Conservation (phyloP, 768 basidiomycete genomes). For the Mycena sanguinolenta region DNA sequence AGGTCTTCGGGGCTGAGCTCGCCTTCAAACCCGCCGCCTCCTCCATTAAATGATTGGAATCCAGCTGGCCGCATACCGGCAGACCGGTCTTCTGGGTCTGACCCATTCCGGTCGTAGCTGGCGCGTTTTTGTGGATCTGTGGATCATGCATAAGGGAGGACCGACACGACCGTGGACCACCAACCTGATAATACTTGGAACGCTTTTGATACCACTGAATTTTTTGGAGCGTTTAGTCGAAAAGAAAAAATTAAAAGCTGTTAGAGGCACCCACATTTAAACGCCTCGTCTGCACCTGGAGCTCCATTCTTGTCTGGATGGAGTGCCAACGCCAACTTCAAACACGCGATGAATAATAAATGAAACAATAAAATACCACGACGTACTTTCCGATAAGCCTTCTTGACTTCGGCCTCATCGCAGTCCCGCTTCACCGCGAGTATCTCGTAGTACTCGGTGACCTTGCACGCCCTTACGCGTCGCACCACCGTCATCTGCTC, state of each 20-base stretch:
- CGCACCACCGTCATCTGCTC: conserved; percentile 89
- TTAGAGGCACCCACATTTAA: conserved; percentile 80
- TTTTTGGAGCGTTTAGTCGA: conserved; percentile 18
- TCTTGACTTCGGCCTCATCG: conserved; percentile 89
- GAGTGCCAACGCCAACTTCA: conserved; percentile 85
- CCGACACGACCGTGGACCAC: conserved; percentile 19
- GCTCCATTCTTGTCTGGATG: conserved; percentile 97
- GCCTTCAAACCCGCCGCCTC: conserved; percentile 72
- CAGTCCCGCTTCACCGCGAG: conserved; percentile 83
- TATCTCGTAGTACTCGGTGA: conserved; percentile 95
- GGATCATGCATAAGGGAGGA: conserved; percentile 20
- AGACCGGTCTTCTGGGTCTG: conserved; percentile 90
- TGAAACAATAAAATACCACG: conserved; percentile 1
- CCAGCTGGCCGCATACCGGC: conserved; percentile 73
- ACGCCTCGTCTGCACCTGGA: conserved; percentile 98
- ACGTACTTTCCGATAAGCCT: conserved; percentile 94
- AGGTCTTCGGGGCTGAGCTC: conserved; percentile 96
- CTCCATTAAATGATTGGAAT: conserved; percentile 59
- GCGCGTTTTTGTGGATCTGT: conserved; percentile 90
- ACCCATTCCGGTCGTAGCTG: conserved; percentile 85
- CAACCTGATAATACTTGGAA: conserved; percentile 93
- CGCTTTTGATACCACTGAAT: conserved; percentile 94
- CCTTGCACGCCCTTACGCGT: conserved; percentile 86
- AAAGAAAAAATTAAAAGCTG: conserved; percentile 21
- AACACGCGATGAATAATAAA: conserved; percentile 28